A percentile compares a stretch with the other conserved stretches of the same genome.
Evolutionary conservation across 2,329 filamentous ascomycete species (phyloP).

Genomic region (Triangularia setosa): DNA sequence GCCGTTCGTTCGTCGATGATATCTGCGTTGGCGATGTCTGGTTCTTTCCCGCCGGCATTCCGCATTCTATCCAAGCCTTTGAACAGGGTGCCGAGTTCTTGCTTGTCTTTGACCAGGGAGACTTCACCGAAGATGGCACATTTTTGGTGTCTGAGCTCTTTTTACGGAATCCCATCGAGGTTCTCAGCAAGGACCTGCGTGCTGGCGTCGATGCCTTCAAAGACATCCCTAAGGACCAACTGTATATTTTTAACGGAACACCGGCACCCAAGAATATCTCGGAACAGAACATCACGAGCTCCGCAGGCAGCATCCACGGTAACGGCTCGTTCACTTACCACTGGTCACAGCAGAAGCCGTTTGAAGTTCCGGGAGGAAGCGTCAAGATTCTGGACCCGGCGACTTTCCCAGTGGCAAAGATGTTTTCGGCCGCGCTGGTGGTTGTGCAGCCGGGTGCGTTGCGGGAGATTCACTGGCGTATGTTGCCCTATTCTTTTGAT

Average conservation of each 20-base stretch:
- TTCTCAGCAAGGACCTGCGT: constrained; percentile 67
- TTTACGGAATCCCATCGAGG: constrained; percentile 56
- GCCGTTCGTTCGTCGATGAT: constrained; percentile 45
- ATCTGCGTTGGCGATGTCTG: constrained; percentile 50
- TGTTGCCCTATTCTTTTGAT: background rate
- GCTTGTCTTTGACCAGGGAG: constrained; percentile 57
- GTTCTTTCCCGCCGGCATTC: constrained; percentile 47
- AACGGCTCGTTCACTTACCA: constrained; percentile 61
- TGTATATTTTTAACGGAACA: constrained; percentile 57
- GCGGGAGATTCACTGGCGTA: constrained; percentile 65
- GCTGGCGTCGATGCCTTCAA: constrained; percentile 57
- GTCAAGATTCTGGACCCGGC: constrained; percentile 63
- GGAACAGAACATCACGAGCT: constrained; percentile 46
- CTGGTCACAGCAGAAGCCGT: constrained; percentile 51
- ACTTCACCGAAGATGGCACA: constrained; percentile 63
- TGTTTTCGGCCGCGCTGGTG: constrained; percentile 62
- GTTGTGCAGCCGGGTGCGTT: constrained; percentile 60
- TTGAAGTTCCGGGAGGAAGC: constrained; percentile 58
- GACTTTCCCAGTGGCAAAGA: constrained; percentile 64
- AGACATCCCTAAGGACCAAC: constrained; percentile 52
- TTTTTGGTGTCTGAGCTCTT: constrained; percentile 72
- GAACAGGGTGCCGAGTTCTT: constrained; percentile 55
- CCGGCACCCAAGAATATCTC: constrained; percentile 42
- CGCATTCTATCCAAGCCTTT: constrained; percentile 52
- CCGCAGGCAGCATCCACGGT: constrained; percentile 47